Evolutionary conservation across 2,329 filamentous ascomycete species (phyloP), one percentile per base, ranked within the genome.

Genomic region (Thelonectria rubi): DNA sequence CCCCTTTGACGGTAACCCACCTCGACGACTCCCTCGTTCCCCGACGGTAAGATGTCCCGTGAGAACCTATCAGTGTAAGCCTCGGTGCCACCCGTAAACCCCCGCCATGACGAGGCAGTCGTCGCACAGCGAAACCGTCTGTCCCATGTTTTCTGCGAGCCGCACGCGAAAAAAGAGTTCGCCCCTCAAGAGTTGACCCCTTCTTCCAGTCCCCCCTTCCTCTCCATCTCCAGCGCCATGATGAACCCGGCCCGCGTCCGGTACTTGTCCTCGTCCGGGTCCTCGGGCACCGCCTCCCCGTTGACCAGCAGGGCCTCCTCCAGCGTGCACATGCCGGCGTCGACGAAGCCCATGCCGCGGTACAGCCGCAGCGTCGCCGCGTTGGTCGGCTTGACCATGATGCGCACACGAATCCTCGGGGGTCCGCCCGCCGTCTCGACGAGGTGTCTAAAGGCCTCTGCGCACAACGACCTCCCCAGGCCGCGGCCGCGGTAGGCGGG

Each of bases 311-410:
- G 18, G 2, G 52, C 58, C 30, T 60, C 58, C 15, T 52, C 58
- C 17, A 60, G 5, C 20, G 58, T 60, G 21, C 58, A 55, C n/a
- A 17, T 32, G 6, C 58, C 58, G 2, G 39, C 40, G 5, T 60
- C 21, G 9, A 40, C 46, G 46, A 60, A 52, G 1, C 47, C 58
- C 14, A 55, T 14, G 4, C 39, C 40, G 10, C 26, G 2, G 24
- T 60, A 60, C 30, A 60, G 5, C 9, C 11, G 40, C 7, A 60
- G 15, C 6, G 52, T 47, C 11, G 21, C 40, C 1, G 32, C 32
- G 10, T 55, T 60, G 3, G 55, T 37, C 9, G 58, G 46, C 40
- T 60, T 60, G 14, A 51, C 46, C 58, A 60, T 60, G 39, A 60
- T 50, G 4, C 58, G 45, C 20, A 60, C 58, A 9, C 46, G 51